Percentiles rank a stretch among this genome's conserved stretches.
These are phyloP conservation scores for Podaxis pistillaris DNA, from an alignment of 768 basidiomycete species.

Conservation along the genomic window DNA sequence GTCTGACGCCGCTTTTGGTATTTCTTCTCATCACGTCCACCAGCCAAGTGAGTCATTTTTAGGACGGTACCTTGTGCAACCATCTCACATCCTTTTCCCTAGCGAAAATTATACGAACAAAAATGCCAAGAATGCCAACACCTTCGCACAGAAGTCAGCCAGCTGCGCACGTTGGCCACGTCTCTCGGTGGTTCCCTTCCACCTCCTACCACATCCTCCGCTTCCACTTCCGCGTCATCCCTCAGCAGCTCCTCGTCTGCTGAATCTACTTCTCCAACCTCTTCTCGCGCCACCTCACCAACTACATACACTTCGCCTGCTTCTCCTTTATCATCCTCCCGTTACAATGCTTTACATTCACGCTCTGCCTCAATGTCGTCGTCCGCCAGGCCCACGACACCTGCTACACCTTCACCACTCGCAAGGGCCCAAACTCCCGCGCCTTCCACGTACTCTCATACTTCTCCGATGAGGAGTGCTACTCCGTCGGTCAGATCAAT, in stretches of 20 bases:
- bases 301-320: conserved; percentile 35
- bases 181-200: conserved; percentile 37
- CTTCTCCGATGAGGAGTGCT: conserved; percentile 23
- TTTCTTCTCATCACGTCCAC: conserved; percentile 15
- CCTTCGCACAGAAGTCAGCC: conserved; percentile 64
- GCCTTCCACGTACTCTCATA: conserved; percentile 29
- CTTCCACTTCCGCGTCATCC: conserved; percentile 36
- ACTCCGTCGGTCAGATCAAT: conserved; percentile 5
- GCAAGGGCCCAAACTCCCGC: conserved; percentile 41
- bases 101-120: conserved; percentile 63
- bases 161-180: conserved; percentile 47
- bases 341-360: conserved; percentile 51
- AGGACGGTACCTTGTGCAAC: conserved; percentile 12
- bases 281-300: conserved; percentile 34
- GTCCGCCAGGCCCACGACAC: conserved; percentile 39
- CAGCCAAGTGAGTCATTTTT: conserved; percentile 58
- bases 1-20: conserved; percentile 16
- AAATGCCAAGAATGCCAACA: conserved; percentile 72
- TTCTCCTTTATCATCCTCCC: conserved; percentile 41
- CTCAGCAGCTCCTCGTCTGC: conserved; percentile 21
- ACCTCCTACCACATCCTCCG: conserved; percentile 30
- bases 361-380: conserved; percentile 57
- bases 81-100: conserved; percentile 19
- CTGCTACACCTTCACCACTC: conserved; percentile 38
- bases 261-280: conserved; percentile 49